These are phyloP conservation scores for Clarireedia paspali DNA, from an alignment of 2,329 filamentous ascomycete genomes.

Conservation along the genomic window DNA sequence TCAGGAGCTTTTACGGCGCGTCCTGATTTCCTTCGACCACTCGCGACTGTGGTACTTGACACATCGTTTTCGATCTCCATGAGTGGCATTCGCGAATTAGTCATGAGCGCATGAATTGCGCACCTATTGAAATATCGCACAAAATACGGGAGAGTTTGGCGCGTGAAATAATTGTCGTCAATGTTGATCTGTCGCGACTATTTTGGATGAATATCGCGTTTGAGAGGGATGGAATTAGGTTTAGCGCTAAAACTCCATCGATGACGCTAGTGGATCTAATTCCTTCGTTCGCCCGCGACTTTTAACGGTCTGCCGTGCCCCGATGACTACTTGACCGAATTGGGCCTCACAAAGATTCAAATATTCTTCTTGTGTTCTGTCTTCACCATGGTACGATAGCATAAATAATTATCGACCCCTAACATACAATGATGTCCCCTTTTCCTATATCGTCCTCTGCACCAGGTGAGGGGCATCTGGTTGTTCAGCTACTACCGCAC, in stretches of 20 bases:
- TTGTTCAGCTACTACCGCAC: slow-evolving; percentile 65
- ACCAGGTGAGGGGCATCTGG: slow-evolving; percentile 71
- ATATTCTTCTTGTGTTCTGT: background rate
- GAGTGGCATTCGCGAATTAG: slow-evolving; percentile 37
- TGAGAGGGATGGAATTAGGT: slow-evolving; percentile 5
- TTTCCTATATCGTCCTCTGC: slow-evolving; percentile 59
- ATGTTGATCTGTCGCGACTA: slow-evolving; percentile 1
- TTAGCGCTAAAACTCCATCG: slow-evolving; percentile 3
- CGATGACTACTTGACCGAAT: no score
- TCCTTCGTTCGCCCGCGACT: background rate
- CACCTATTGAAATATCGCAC: background rate
- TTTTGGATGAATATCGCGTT: slow-evolving; percentile 3
- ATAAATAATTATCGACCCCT: background rate
- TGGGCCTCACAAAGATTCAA: no score
- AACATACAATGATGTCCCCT: slow-evolving; percentile 22
- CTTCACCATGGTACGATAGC: background rate
- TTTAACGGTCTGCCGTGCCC: background rate
- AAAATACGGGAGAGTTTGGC: background rate
- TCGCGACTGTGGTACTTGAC: slow-evolving; percentile 43
- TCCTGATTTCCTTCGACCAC: slow-evolving; percentile 56
- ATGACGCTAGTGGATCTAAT: background rate
- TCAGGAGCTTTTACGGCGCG: slow-evolving; percentile 54
- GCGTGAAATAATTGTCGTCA: slow-evolving; percentile 1
- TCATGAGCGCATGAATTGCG: slow-evolving; percentile 31
- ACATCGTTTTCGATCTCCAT: slow-evolving; percentile 48